Percentiles rank a stretch among this genome's conserved stretches.
Evolutionary conservation across 2,329 filamentous ascomycete species (phyloP).

Genomic region (Didymella sp.): DNA sequence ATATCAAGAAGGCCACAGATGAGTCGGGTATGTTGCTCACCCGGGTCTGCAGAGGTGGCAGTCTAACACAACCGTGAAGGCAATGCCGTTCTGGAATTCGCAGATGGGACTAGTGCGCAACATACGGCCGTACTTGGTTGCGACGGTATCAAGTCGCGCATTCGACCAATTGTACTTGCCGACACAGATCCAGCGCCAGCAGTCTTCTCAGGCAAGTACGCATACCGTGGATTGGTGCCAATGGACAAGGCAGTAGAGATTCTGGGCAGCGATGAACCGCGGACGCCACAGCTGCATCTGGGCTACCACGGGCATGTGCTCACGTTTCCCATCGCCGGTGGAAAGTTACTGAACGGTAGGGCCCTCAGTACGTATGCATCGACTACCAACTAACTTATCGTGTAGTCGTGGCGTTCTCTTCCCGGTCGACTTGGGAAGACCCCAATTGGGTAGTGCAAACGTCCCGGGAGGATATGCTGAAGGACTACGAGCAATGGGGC

Average conservation of each 20-base stretch:
- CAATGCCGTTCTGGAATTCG: conserved; percentile 48
- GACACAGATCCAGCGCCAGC: conserved; percentile 51
- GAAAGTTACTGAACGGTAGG: conserved; percentile 61
- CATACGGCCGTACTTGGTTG: conserved; percentile 64
- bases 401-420: conserved; percentile 40
- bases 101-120: conserved; percentile 54
- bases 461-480: conserved; percentile 36
- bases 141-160: conserved; percentile 68
- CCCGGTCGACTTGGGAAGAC: conserved; percentile 29
- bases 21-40: conserved; percentile 20
- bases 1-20: conserved; percentile 34
- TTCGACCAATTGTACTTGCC: conserved; percentile 62
- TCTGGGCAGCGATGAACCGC: conserved; percentile 58
- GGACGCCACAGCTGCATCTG: conserved; percentile 63
- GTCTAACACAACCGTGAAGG: conserved; percentile 4
- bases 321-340: conserved; percentile 67
- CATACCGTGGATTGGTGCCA: conserved; percentile 67
- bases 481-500: conserved; percentile 36
- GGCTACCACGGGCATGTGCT: conserved; percentile 65
- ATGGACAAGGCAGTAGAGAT: conserved; percentile 61
- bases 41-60: not conserved
- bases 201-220: conserved; percentile 65
- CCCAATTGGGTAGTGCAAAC: conserved; percentile 38
- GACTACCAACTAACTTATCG: not conserved
- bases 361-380: not conserved